Evolutionary conservation across 1,284 basidiomycete genomes (phyloP), one percentile per base, ranked within the genome.

Genomic region (Cystobasidium pallidum): DNA sequence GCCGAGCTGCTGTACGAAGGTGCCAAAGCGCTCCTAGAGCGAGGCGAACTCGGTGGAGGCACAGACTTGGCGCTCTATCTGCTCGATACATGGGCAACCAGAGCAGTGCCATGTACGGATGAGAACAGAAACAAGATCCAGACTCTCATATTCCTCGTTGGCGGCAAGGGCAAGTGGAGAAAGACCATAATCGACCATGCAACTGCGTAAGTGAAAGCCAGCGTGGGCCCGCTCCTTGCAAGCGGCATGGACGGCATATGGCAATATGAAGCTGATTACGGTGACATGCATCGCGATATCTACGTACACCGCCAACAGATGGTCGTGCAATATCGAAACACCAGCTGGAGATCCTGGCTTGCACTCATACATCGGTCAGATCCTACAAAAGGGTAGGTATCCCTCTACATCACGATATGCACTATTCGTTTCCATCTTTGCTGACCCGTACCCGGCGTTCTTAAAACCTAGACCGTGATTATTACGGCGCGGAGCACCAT

Each of bases 1-100:
- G 92, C 92, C 81, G 89, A 93, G 80, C 89, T 96, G 11, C 86
- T 95, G 64, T 94, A 93, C 81, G 89, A 91, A 77, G 88, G 88
- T 47, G 88, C 91, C 1, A 85, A 89, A 61, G 91, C 92, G 80
- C 83, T 97, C 61, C 84, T 95, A 75, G 95, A 95, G 83, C 84
- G 85, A 13, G 89, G 89, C 3, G 91, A 96, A 79, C 84, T 86
- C n/a, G 94, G 92, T 1, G 92, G 90, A 77, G 93, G 93, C 1
- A 88, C 88, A 0, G 94, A 97, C 84, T 84, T 95, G 41, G 83
- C 88, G 0, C 82, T 84, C 47, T 91, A 91, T 78, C 79, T 95
- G 81, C 79, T 95, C 71, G 90, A 92, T 73, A 88, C 91, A 4
- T 93, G 92, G 80, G 87, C 90, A 58, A 85, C 80, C 34, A 88